These are phyloP conservation scores for Calonectria ilicicola DNA, from an alignment of 2,329 filamentous ascomycete species.

Conservation along the genomic window DNA sequence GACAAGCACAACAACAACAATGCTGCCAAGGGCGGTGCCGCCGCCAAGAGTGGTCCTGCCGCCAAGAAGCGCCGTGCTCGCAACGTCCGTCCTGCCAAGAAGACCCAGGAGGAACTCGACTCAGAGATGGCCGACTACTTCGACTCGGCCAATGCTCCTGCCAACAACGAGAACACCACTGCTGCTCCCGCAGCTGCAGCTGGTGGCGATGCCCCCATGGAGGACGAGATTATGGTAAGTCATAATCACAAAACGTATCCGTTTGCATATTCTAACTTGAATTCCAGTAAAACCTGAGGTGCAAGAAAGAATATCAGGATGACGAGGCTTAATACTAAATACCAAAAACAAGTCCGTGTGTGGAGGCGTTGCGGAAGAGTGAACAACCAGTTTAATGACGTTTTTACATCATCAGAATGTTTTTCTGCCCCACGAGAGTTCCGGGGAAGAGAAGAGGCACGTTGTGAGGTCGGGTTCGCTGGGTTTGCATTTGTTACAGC, in stretches of 20 bases:
- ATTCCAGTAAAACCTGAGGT: slow-evolving; percentile 28
- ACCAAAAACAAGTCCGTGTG: slow-evolving; percentile 35
- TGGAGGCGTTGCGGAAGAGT: slow-evolving; percentile 24
- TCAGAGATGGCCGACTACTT: slow-evolving; percentile 99
- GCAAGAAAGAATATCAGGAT: neutral
- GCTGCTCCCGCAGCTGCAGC: slow-evolving; percentile 60
- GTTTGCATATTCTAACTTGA: slow-evolving; percentile 21
- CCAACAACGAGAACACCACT: slow-evolving; percentile 59
- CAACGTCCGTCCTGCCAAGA: slow-evolving; percentile 77
- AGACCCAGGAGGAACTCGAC: slow-evolving; percentile 95
- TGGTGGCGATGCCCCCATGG: slow-evolving; percentile 72
- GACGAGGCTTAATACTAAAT: slow-evolving; percentile 35
- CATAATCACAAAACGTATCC: neutral
- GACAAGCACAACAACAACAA: slow-evolving; percentile 75
- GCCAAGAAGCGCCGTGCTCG: slow-evolving; percentile 65
- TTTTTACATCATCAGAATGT: slow-evolving; percentile 38
- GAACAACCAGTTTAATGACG: slow-evolving; percentile 25
- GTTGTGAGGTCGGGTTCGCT: slow-evolving; percentile 29
- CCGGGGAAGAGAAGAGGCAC: slow-evolving; percentile 22
- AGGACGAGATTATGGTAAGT: slow-evolving; percentile 70
- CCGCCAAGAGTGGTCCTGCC: slow-evolving; percentile 60
- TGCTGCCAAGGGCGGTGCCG: slow-evolving; percentile 54
- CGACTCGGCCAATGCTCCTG: slow-evolving; percentile 56
- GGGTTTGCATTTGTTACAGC: slow-evolving; percentile 41
- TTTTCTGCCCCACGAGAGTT: slow-evolving; percentile 21